Conservation (phyloP, 2,329 filamentous ascomycete species). For the Trichoderma polysporum region DNA sequence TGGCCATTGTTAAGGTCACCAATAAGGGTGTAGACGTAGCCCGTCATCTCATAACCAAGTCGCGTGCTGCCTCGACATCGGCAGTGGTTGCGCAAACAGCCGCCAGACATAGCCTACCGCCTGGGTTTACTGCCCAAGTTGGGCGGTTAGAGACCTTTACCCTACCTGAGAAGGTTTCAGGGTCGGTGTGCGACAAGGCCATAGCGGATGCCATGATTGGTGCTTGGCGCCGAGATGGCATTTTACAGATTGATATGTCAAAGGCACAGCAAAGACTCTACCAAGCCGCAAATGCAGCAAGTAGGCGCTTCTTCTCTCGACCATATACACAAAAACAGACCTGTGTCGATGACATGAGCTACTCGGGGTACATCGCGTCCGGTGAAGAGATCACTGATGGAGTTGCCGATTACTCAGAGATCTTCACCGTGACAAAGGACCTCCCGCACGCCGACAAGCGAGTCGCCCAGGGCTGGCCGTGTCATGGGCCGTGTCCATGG, state of each 20-base stretch:
- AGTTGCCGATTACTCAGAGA: conserved; percentile 52
- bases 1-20: conserved; percentile 2
- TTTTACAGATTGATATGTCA: conserved; percentile 46
- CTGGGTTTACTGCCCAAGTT: conserved; percentile 29
- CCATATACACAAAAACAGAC: conserved; percentile 39
- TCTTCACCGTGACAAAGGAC: conserved; percentile 53
- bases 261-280: conserved; percentile 37
- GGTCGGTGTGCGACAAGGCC: conserved; percentile 34
- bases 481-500: conserved; percentile 51
- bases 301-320: conserved; percentile 41
- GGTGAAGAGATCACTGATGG: conserved; percentile 50
- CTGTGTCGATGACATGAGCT: conserved; percentile 47
- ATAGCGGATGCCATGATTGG: conserved; percentile 43
- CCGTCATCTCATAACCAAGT: conserved; percentile 1
- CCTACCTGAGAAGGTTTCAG: conserved; percentile 40
- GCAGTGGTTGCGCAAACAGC: not conserved
- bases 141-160: conserved; percentile 42
- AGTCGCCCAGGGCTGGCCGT: conserved; percentile 46
- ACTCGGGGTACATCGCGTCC: conserved; percentile 49
- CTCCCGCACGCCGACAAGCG: conserved; percentile 39
- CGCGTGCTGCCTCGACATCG: conserved; percentile 9
- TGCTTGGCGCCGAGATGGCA: conserved; percentile 46
- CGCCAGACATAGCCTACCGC: conserved; percentile 27
- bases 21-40: not conserved
- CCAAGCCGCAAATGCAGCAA: conserved; percentile 38